Conservation (phyloP, 2,329 filamentous ascomycete species). For the Talaromyces rugulosus region DNA sequence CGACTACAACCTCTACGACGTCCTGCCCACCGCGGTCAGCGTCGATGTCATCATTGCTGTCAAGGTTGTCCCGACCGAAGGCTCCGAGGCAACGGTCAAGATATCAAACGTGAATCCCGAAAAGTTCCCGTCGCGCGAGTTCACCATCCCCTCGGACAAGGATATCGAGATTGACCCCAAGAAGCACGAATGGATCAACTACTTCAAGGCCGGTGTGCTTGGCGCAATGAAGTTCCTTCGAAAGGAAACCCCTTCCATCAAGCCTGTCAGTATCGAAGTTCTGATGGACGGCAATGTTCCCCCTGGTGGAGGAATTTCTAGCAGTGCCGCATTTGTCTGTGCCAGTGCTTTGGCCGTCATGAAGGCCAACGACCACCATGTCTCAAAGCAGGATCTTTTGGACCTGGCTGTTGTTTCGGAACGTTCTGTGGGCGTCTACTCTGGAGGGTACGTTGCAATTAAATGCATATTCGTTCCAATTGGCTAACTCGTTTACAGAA, state of each 20-base stretch:
- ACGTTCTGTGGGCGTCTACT: conserved; percentile 91
- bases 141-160: conserved; percentile 61
- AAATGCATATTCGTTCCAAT: conserved; percentile 19
- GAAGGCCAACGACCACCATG: conserved; percentile 73
- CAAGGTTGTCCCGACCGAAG: conserved; percentile 40
- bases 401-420: conserved; percentile 94
- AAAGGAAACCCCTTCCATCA: conserved; percentile 60
- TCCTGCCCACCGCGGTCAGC: conserved; percentile 91
- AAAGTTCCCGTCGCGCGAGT: conserved; percentile 72
- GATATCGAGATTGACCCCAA: conserved; percentile 77
- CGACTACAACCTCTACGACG: conserved; percentile 95
- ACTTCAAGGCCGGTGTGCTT: conserved; percentile 88
- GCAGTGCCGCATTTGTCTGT: conserved; percentile 89
- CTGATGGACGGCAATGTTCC: conserved; percentile 90
- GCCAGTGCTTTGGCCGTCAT: conserved; percentile 84
- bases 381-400: conserved; percentile 88
- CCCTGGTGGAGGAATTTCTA: conserved; percentile 85
- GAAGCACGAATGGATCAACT: conserved; percentile 93
- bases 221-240: conserved; percentile 76
- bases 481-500: conserved; percentile 50
- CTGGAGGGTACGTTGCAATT: conserved; percentile 65
- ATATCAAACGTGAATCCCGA: conserved; percentile 73
- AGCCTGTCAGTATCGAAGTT: conserved; percentile 75
- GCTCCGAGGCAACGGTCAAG: conserved; percentile 60
- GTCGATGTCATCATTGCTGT: conserved; percentile 89